Evolutionary conservation across 2,329 filamentous ascomycete species (phyloP).

Genomic region (Aspergillus pseudoglaucus): DNA sequence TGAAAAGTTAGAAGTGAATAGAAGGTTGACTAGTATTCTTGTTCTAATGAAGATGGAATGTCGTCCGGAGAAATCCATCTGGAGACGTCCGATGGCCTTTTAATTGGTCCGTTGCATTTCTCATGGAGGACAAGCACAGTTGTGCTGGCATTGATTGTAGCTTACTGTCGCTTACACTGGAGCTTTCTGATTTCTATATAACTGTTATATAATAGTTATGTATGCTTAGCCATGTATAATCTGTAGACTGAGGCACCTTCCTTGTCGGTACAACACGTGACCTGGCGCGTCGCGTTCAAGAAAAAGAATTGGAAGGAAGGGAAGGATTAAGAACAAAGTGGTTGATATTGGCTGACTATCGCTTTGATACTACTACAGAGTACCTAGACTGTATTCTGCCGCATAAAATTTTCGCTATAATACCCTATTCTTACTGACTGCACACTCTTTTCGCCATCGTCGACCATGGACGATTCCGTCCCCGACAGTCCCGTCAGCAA

Average conservation of each 20-base stretch:
- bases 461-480: conserved; percentile 34
- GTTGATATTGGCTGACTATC: no score
- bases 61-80: neutral
- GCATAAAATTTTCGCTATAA: neutral
- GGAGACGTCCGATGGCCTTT: neutral
- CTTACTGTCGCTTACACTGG: no score
- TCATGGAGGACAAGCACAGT: neutral
- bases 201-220: neutral
- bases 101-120: neutral
- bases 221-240: neutral
- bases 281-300: neutral
- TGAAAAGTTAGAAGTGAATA: no score
- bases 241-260: neutral
- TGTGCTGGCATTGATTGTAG: no score
- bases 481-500: conserved; percentile 35
- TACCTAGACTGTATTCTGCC: neutral
- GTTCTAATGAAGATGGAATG: neutral
- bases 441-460: neutral
- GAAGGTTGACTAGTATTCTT: neutral
- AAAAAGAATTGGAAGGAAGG: neutral
- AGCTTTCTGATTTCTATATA: neutral
- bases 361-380: no score
- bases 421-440: neutral
- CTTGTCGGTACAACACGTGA: neutral
- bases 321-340: neutral